Evolutionary conservation across 2,329 filamentous ascomycete genomes (phyloP).

Genomic region (Ophiognomonia clavigignenti-juglandacearum): DNA sequence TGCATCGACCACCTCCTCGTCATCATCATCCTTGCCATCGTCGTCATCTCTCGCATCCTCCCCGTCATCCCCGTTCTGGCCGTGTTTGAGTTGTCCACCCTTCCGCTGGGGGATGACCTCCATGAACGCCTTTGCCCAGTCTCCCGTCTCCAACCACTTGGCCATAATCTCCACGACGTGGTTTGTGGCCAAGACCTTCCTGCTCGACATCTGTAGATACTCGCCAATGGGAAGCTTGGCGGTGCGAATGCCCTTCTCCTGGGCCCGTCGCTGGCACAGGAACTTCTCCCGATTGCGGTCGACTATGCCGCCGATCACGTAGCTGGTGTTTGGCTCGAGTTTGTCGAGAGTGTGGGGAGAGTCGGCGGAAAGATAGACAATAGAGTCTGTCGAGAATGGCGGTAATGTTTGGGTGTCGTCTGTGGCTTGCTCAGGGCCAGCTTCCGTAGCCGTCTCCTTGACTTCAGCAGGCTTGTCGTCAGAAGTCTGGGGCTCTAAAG

Average conservation of each 20-base stretch:
- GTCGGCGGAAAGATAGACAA: constrained; percentile 89
- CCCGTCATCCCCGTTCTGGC: constrained; percentile 35
- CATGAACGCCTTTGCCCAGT: constrained; percentile 89
- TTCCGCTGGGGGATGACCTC: constrained; percentile 88
- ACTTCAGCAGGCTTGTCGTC: neutral
- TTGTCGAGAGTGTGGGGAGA: constrained; percentile 79
- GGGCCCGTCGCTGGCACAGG: constrained; percentile 80
- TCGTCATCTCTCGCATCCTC: constrained; percentile 16
- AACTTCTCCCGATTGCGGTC: constrained; percentile 97
- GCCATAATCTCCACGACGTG: constrained; percentile 97
- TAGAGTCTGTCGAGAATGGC: constrained; percentile 33
- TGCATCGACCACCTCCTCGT: neutral
- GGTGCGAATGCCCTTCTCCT: constrained; percentile 71
- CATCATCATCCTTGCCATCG: neutral
- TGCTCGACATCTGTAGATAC: constrained; percentile 84
- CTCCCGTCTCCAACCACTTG: constrained; percentile 80
- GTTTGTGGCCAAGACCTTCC: constrained; percentile 85
- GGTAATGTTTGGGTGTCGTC: constrained; percentile 23
- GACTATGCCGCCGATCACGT: constrained; percentile 90
- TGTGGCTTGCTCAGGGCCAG: constrained; percentile 18
- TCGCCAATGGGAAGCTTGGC: constrained; percentile 93
- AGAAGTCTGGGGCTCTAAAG: constrained; percentile 19
- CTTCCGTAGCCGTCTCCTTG: constrained; percentile 24
- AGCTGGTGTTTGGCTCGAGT: constrained; percentile 82
- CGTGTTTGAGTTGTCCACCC: constrained; percentile 61